Percentiles rank a stretch among this genome's conserved stretches.
These are phyloP conservation scores for Solanum stenotomum DNA, from an alignment of 257 asterid genomes.

Conservation along the genomic window DNA sequence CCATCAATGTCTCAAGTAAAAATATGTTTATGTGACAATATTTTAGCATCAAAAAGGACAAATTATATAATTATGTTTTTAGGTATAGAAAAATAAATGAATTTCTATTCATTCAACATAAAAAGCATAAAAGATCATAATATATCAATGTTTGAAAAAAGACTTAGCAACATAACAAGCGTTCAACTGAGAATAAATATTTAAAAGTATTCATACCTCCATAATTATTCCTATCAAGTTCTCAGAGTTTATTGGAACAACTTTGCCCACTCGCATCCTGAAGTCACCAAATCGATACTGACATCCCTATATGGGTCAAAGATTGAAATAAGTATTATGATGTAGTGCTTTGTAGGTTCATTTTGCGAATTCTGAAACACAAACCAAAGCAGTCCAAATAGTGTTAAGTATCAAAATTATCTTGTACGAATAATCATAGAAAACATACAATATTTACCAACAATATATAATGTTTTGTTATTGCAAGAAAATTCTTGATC, in stretches of 20 bases:
- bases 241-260: conserved; percentile 28
- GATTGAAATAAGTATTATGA: neutral
- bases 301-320: conserved; percentile 35
- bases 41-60: too few species aligned
- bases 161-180: neutral
- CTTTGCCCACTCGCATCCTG: conserved; percentile 89
- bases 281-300: conserved; percentile 87
- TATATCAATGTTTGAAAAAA: neutral
- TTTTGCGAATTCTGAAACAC: neutral
- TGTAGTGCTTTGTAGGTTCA: neutral
- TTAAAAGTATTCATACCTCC: conserved; percentile 55
- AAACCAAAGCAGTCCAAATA: neutral
- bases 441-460: neutral
- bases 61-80: too few species aligned
- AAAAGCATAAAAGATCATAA: too few species aligned
- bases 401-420: neutral
- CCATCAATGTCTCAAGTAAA: too few species aligned
- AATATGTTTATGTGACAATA: too few species aligned
- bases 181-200: neutral
- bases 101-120: too few species aligned
- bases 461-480: neutral
- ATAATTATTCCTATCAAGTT: conserved; percentile 68
- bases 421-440: neutral
- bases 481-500: neutral
- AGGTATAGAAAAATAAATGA: too few species aligned